Percentiles rank a stretch among this genome's conserved stretches.
Evolutionary conservation across 2,329 filamentous ascomycete genomes (phyloP).

Genomic region (Zalaria obscura): DNA sequence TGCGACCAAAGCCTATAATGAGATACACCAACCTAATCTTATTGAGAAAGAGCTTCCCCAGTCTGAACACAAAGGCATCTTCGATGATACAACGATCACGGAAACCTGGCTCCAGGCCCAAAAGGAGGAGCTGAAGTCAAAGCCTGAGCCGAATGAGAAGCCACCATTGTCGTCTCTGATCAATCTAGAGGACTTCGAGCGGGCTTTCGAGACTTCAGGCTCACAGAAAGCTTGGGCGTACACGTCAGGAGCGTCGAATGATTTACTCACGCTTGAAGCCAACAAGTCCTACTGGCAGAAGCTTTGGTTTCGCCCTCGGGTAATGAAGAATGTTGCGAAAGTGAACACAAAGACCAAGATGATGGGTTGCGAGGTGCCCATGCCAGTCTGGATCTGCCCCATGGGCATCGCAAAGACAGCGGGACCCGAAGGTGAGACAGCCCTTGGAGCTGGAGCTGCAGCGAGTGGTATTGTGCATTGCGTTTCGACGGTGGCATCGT

Average conservation of each 20-base stretch:
- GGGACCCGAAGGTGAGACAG: constrained; percentile 22
- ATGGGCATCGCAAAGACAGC: constrained; percentile 22
- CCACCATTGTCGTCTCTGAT: no score
- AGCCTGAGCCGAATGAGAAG: constrained; percentile 16
- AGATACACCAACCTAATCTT: constrained; percentile 34
- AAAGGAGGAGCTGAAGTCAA: no score
- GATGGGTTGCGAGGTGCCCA: constrained; percentile 15
- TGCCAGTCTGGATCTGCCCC: constrained; percentile 23
- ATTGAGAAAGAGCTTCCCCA: constrained; percentile 27
- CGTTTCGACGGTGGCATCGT: constrained; percentile 17
- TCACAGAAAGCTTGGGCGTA: no score
- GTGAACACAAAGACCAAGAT: constrained; percentile 17
- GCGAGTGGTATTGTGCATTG: not conserved
- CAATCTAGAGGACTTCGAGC: no score
- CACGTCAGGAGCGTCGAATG: constrained; percentile 26
- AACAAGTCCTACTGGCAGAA: constrained; percentile 29
- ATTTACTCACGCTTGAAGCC: constrained; percentile 29
- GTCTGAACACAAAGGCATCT: constrained; percentile 22
- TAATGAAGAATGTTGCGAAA: constrained; percentile 25
- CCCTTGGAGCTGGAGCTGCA: constrained; percentile 16
- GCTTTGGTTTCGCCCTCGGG: constrained; percentile 33
- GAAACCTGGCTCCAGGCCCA: not conserved
- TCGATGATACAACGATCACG: constrained; percentile 15
- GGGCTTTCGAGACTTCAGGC: no score
- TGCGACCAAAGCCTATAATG: constrained; percentile 38